phyloP scores from a whole-genome alignment of 2,329 filamentous ascomycete genomes.

The Penicillium sp. region DNA sequence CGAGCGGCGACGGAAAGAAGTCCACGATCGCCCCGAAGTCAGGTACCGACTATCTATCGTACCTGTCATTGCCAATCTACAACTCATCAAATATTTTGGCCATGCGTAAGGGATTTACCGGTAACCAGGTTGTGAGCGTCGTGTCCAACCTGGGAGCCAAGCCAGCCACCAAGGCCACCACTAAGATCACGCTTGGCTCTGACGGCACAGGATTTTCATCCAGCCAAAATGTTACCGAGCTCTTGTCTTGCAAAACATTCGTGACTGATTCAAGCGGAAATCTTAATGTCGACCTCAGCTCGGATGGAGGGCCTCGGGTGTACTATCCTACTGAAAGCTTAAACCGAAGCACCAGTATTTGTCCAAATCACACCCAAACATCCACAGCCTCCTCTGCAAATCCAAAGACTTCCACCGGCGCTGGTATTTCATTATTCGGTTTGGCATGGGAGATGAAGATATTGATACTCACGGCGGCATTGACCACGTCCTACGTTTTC shows the following conservation, averaged over 20 bases:
- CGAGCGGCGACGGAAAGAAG: constrained; percentile 10
- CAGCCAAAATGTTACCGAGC: constrained; percentile 11
- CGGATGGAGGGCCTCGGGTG: constrained; percentile 15
- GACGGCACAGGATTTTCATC: constrained; percentile 7
- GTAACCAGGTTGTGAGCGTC: constrained; percentile 12
- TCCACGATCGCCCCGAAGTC: constrained; percentile 4
- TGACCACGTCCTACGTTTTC: background rate
- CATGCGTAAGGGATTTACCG: constrained; percentile 11
- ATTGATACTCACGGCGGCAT: background rate
- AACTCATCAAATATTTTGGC: constrained; percentile 12
- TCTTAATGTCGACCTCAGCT: constrained; percentile 14
- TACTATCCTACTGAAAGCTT: constrained; percentile 15
- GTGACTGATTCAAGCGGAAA: constrained; percentile 10
- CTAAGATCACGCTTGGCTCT: constrained; percentile 8
- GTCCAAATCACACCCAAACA: constrained; percentile 1
- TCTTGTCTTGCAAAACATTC: constrained; percentile 13
- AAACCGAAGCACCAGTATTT: constrained; percentile 9
- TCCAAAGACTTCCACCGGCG: constrained; percentile 2
- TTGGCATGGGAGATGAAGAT: background rate
- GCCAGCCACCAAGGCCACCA: constrained; percentile 8
- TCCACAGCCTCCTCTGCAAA: constrained; percentile 3
- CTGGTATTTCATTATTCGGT: background rate
- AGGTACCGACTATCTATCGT: constrained; percentile 10
- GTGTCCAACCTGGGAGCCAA: constrained; percentile 11
- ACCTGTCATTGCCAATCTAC: constrained; percentile 11